phyloP scores from a whole-genome alignment of 176 grass and related monocot species.

The Metroxylon sagu region DNA sequence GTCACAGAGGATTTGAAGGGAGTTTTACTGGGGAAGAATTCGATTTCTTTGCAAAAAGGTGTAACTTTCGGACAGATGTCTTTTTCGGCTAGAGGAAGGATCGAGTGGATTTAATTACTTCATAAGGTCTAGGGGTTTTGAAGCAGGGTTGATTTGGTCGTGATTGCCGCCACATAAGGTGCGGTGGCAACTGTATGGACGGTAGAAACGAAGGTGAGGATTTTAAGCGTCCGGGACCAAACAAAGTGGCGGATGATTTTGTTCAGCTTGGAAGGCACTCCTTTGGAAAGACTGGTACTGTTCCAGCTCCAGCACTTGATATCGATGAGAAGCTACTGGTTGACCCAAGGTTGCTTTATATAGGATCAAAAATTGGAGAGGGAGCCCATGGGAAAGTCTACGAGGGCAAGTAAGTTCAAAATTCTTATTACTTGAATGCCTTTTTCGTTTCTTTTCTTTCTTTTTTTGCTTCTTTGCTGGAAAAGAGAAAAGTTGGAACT shows the following conservation, averaged over 20 bases:
- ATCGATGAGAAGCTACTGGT: slow-evolving; percentile 38
- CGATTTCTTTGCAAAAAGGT: too few species aligned
- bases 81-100: too few species aligned
- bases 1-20: too few species aligned
- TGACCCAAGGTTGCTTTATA: slow-evolving; percentile 39
- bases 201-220: slow-evolving; percentile 14
- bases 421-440: background rate
- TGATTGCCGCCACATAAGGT: slow-evolving; percentile 11
- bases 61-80: too few species aligned
- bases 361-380: slow-evolving; percentile 48
- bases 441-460: background rate
- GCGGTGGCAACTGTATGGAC: slow-evolving; percentile 10
- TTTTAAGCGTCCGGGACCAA: slow-evolving; percentile 5
- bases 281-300: slow-evolving; percentile 19
- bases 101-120: too few species aligned
- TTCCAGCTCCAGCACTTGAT: slow-evolving; percentile 17
- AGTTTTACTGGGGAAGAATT: too few species aligned
- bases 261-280: slow-evolving; percentile 22
- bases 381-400: slow-evolving; percentile 57
- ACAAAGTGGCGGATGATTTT: slow-evolving; percentile 29
- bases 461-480: background rate
- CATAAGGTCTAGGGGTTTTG: too few species aligned
- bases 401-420: slow-evolving; percentile 41
- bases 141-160: background rate
- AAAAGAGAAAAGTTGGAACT: too few species aligned